These are phyloP conservation scores for Acanthochlamys bracteata DNA, from an alignment of 106 monocot genomes.

Conservation along the genomic window DNA sequence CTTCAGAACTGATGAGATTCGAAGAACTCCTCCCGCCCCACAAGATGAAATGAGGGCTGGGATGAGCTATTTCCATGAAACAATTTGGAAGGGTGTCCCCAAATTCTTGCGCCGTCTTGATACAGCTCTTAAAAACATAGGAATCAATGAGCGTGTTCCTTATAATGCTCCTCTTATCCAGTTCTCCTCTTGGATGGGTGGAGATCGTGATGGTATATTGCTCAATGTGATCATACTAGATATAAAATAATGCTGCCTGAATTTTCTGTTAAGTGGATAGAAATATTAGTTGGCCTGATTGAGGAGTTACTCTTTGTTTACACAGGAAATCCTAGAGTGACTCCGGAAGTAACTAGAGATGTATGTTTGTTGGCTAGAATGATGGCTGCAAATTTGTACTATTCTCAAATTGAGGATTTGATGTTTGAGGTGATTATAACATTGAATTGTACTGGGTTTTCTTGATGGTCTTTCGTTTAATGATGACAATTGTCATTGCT, in stretches of 20 bases:
- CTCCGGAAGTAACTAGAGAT: constrained; percentile 97
- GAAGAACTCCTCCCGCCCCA: constrained; percentile 90
- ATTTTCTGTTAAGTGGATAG: too few species aligned
- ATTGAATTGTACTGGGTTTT: neutral
- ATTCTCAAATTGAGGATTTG: constrained; percentile 92
- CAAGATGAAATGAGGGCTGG: constrained; percentile 99
- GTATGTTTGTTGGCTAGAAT: constrained; percentile 97
- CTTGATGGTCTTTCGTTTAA: neutral
- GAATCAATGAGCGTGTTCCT: constrained; percentile 87
- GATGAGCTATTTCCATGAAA: constrained; percentile 99
- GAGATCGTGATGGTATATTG: constrained; percentile 94
- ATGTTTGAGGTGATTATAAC: constrained; percentile 81
- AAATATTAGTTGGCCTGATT: neutral
- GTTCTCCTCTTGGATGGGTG: constrained; percentile 99
- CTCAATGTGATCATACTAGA: neutral
- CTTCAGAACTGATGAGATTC: constrained; percentile 97
- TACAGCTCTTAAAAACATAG: constrained; percentile 92
- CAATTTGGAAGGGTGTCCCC: constrained; percentile 99
- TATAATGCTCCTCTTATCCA: constrained; percentile 99
- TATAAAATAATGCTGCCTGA: too few species aligned
- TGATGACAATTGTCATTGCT: neutral
- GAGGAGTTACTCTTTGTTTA: neutral
- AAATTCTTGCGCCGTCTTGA: constrained; percentile 93
- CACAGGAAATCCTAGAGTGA: constrained; percentile 95
- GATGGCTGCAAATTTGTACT: constrained; percentile 98